Base-by-base conservation (phyloP, 2,329 filamentous ascomycete species). In the Colletotrichum falcatum region DNA sequence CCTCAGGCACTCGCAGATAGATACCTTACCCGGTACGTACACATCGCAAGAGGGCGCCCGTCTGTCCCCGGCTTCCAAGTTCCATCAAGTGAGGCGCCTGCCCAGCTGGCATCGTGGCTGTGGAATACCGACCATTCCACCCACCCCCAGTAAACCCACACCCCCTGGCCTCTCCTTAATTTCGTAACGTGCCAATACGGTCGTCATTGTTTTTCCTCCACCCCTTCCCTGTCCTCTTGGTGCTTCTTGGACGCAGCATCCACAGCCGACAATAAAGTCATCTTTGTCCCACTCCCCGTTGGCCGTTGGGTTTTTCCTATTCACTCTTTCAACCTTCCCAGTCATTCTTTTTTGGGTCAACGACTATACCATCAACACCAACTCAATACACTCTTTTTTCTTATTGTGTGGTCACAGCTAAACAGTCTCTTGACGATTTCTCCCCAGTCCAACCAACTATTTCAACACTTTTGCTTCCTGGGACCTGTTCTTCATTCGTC, bases 311-410 rank as follows among this genome's bases (percentile, higher is more conserved):
- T 8, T 55, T 18, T 23, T 7, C 54, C 54, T 60, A 35, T 42
- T 48, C 44, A 62, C 48, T 53, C 46, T 39, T 62, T 53, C 33
- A 53, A 55, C 48, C 39, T 37, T 62, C 23, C 51, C 58, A 70
- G 67, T 70, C 67, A 62, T 67, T 70, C 67, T 59, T 70, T 68
- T 63, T 69, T 60, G 53, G 67, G 67, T 67, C 64, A 64, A 61
- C 64, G 64, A 70, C 64, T 59, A 54, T 35, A 23, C 44, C 37
- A n/a, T n/a, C 53, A 55, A 7, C 42, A 33, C 44, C 67, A 54
- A 70, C 60, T 60, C 66, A 46, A 14, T 37, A 55, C 64, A 48
- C 67, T 62, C 64, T 67, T 66, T 62, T 70, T 44, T 33, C 35
- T 39, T 60, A 66, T 61, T 23, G n/a, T 55, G 1, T 55, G 61